Evolutionary conservation across 2,329 filamentous ascomycete genomes (phyloP), one percentile per base, ranked within the genome.

Genomic region (Alternaria sp.): DNA sequence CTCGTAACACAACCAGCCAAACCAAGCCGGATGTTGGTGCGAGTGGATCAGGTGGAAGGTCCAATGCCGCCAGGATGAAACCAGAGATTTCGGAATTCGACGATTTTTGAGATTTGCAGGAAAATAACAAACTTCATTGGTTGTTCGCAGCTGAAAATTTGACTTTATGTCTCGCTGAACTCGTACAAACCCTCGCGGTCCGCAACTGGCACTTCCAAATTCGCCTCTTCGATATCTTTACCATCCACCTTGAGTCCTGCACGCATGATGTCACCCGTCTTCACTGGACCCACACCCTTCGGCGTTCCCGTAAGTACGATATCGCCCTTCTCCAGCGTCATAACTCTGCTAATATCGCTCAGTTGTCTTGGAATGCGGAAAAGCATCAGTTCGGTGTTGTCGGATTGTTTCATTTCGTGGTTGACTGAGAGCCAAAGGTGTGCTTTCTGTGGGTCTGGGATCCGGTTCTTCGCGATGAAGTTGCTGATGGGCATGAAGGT

Each of bases 301-400:
- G 95, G 95, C 50, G 95, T 99, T 17, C 95, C 95, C n/a, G 95
- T 99, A 69, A 99, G 81, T 48, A 99, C 88, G 72, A 99, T 88
- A 78, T 99, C 95, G 48, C 94, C 95, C 72, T 90, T 87, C 79
- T 96, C 90, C 58, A 99, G 83, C 8, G 92, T 93, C 93, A 98
- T 97, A 57, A 98, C 93, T 76, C 89, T 89, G 66, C 92, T 95
- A 74, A 99, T 96, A 80, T 97, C 93, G 72, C 90, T 91, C 73
- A 99, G 78, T 64, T 96, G 88, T 68, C 91, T 84, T 23, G 94
- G 93, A 72, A 99, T 95, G 57, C 86, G 85, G 84, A 96, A 97
- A 58, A 99, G 85, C 92, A 99, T 97, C 72, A 98, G 82, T 69
- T 90, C 88, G n/a, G 95, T 97, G 51, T 88, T 95, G 77, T 97